Base-by-base conservation (phyloP, 495 filamentous ascomycete species). In the Hyaloscypha bicolor region DNA sequence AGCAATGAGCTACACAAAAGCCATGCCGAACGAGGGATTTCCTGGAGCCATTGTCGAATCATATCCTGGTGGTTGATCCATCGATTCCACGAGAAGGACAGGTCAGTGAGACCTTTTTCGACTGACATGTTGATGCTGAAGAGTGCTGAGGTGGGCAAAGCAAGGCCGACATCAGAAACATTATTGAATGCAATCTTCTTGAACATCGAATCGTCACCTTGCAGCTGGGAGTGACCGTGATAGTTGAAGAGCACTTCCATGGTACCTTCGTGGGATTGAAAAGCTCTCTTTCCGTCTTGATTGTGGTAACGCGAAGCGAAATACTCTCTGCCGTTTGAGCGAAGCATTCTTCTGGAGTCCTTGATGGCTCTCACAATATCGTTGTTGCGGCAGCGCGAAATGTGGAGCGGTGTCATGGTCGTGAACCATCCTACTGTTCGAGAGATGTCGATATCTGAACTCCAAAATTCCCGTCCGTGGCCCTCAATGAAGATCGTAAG, bases 391-490 rank as follows among this genome's bases (percentile, higher is more conserved):
- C 16, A 4, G 6, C 5, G 5, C 16, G 5, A 6, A 4, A 53
- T 14, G 16, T 53, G 51, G 4, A 53, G 4, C 51, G 86, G 85
- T 52, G 80, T 80, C 29, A 87, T 69, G 3, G 83, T 81, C 1
- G 85, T 88, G 67, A 88, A 88, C 86, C 86, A 88, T 6, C 86
- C 86, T 6, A 87, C 80, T 9, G 86, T 88, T 32, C 81, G 79
- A 1, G 85, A 86, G 37, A 88, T 77, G 67, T 88, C 84, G 30
- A 87, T 80, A 6, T 75, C 70, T 2, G 75, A 42, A 52, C 83
- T 80, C 78, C 81, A 86, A 0, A 77, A 69, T 66, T 87, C 85
- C 33, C 86, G 73, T 8, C 86, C 85, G 55, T 88, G 85, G 9
- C 80, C 83, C 72, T 87, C 86, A 25, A 80, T 85, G 68, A 80